Evolutionary conservation across 78 protist genomes (phyloP).

Genomic region (Dictyostelium capitatum): DNA sequence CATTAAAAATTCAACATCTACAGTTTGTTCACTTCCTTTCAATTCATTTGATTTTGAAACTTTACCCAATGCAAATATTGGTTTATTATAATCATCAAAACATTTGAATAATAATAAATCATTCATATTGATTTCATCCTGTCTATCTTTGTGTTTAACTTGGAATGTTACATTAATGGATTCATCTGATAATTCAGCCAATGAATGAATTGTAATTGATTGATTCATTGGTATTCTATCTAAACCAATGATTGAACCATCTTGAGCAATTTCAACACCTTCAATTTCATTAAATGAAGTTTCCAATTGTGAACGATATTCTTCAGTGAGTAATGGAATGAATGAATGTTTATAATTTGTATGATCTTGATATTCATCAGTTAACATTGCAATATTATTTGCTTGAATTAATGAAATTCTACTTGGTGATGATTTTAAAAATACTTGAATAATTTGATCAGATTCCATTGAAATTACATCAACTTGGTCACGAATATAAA

Average conservation of each 20-base stretch:
- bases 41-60: neutral
- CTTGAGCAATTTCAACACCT: neutral
- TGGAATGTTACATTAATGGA: neutral
- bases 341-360: neutral
- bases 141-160: neutral
- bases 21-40: neutral
- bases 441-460: neutral
- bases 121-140: neutral
- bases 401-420: conserved; percentile 8
- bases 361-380: neutral
- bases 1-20: neutral
- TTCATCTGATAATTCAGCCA: neutral
- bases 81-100: neutral
- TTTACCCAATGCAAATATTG: neutral
- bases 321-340: neutral
- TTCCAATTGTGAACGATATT: neutral
- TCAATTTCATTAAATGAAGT: neutral
- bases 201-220: neutral
- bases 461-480: neutral
- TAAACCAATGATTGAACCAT: neutral
- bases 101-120: neutral
- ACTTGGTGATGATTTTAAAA: neutral
- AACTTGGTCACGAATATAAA: neutral
- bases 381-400: neutral
- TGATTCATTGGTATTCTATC: neutral